Conservation (phyloP, 768 basidiomycete genomes). For the Rhodocollybia butyracea region DNA sequence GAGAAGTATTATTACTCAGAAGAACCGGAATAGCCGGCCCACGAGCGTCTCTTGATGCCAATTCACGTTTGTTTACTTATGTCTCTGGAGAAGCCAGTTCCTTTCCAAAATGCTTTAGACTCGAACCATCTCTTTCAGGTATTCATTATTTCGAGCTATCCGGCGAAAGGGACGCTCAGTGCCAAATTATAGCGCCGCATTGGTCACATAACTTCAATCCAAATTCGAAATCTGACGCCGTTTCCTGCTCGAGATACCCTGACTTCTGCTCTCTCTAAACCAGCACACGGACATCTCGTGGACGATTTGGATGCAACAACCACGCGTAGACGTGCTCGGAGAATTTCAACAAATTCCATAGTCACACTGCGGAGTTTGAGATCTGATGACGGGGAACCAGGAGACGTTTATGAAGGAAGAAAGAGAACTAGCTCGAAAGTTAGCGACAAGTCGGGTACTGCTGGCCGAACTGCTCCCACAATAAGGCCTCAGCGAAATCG, state of each 20-base stretch:
- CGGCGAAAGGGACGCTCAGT: constrained; percentile 4
- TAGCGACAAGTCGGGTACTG: constrained; percentile 19
- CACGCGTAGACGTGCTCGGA: constrained; percentile 55
- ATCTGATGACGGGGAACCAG: constrained; percentile 42
- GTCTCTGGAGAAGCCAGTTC: constrained; percentile 1
- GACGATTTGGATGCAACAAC: constrained; percentile 70
- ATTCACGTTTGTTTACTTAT: too few relatives aligned
- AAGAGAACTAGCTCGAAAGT: constrained; percentile 45
- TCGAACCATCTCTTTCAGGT: neutral
- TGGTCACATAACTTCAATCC: constrained; percentile 69
- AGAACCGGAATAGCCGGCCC: too few relatives aligned
- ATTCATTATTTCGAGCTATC: neutral
- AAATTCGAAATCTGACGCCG: constrained; percentile 80
- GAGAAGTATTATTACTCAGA: neutral
- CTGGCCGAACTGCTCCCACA: constrained; percentile 23
- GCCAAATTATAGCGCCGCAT: constrained; percentile 51
- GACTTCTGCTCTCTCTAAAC: constrained; percentile 70
- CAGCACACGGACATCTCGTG: constrained; percentile 54
- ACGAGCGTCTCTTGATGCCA: too few relatives aligned
- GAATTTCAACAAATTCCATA: constrained; percentile 57
- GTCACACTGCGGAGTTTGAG: constrained; percentile 43
- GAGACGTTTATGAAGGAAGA: constrained; percentile 33
- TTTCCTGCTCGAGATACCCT: constrained; percentile 79
- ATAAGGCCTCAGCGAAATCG: constrained; percentile 39
- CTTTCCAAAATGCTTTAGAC: neutral